Evolutionary conservation across 352 stramenopile species (phyloP).

Genomic region (Phytophthora cactorum): DNA sequence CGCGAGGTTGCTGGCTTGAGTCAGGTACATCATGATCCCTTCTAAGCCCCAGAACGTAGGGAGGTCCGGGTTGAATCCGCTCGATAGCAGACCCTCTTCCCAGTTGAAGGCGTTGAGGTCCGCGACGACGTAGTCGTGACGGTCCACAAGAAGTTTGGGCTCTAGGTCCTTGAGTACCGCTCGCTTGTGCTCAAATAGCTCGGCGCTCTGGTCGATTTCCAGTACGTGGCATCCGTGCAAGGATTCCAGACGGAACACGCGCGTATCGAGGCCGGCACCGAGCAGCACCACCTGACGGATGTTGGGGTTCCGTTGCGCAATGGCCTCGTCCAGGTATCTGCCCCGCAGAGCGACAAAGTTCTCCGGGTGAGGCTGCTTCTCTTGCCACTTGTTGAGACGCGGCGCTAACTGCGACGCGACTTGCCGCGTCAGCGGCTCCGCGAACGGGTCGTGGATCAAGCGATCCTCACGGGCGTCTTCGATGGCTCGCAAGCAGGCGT

Average conservation of each 20-base stretch:
- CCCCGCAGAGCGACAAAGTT: slow-evolving; percentile 48
- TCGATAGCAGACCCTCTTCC: slow-evolving; percentile 44
- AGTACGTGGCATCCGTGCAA: slow-evolving; percentile 50
- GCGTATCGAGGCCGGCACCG: slow-evolving; percentile 53
- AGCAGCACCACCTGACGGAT: slow-evolving; percentile 68
- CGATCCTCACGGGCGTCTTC: slow-evolving; percentile 43
- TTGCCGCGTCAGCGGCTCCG: slow-evolving; percentile 45
- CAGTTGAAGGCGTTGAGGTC: slow-evolving; percentile 62
- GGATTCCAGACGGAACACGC: slow-evolving; percentile 53
- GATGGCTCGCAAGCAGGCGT: slow-evolving; percentile 45
- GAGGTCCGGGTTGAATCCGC: slow-evolving; percentile 47
- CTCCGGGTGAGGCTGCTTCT: slow-evolving; percentile 27
- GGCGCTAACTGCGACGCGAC: slow-evolving; percentile 32
- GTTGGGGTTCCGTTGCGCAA: slow-evolving; percentile 35
- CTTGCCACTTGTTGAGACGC: slow-evolving; percentile 30
- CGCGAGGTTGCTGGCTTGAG: slow-evolving; percentile 41
- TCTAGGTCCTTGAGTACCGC: slow-evolving; percentile 37
- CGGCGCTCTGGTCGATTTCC: slow-evolving; percentile 53
- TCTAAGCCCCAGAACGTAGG: slow-evolving; percentile 68
- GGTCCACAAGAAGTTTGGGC: slow-evolving; percentile 38
- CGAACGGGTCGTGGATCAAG: slow-evolving; percentile 53
- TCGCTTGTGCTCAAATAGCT: slow-evolving; percentile 55
- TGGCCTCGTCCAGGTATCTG: slow-evolving; percentile 60
- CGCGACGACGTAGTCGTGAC: slow-evolving; percentile 50
- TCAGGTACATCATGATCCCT: slow-evolving; percentile 58